Conservation (phyloP, 345 rosid species). For the Pseudoturritis turrita region DNA sequence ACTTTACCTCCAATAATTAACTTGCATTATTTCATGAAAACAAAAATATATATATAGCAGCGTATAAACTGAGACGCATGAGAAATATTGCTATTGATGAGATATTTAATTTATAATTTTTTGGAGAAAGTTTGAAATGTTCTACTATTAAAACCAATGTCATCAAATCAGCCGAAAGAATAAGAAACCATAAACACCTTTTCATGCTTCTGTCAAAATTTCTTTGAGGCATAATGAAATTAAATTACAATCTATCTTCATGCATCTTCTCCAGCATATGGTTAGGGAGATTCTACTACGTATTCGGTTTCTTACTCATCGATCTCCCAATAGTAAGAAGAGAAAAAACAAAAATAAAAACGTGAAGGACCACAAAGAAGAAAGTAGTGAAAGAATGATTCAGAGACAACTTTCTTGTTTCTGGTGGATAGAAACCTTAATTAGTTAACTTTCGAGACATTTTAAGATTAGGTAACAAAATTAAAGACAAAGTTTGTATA, state of each 20-base stretch:
- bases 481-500: conserved; percentile 25
- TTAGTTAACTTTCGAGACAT: conserved; percentile 13
- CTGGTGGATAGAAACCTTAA: conserved; percentile 25
- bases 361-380: conserved; percentile 17
- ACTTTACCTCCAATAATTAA: too few relatives aligned
- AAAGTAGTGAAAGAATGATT: conserved; percentile 10
- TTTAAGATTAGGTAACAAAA: conserved; percentile 19
- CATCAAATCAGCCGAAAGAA: not conserved
- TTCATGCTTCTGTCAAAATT: not conserved
- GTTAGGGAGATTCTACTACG: conserved; percentile 80
- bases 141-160: not conserved
- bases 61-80: too few relatives aligned
- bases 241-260: too few relatives aligned
- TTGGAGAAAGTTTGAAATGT: not conserved
- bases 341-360: not conserved
- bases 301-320: conserved; percentile 72
- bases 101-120: not conserved
- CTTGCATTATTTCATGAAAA: too few relatives aligned
- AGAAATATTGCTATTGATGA: too few relatives aligned
- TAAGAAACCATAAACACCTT: not conserved
- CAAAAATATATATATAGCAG: too few relatives aligned
- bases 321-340: not conserved
- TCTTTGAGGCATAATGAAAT: not conserved
- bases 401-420: conserved; percentile 13
- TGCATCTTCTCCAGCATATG: conserved; percentile 70